Conservation (phyloP, 1,284 basidiomycete genomes). For the Pseudozyma pruni region DNA sequence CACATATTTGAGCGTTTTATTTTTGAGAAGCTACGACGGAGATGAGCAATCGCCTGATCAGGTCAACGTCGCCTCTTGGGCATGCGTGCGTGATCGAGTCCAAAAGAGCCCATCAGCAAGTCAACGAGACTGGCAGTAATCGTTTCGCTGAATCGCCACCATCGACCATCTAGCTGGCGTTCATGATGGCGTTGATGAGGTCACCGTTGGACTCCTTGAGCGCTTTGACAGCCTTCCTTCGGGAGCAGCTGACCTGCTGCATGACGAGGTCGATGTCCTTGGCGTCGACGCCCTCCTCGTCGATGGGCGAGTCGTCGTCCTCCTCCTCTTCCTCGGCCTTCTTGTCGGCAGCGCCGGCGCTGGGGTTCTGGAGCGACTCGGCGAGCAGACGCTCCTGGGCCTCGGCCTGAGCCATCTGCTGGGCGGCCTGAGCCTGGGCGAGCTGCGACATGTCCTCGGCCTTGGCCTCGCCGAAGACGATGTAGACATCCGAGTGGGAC, state of each 20-base stretch:
- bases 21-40: too few relatives aligned
- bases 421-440: slow-evolving; percentile 83
- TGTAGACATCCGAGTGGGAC: slow-evolving; percentile 95
- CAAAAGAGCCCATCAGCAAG: too few relatives aligned
- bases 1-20: too few relatives aligned
- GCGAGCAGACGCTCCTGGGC: slow-evolving; percentile 75
- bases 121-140: too few relatives aligned
- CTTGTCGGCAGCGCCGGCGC: slow-evolving; percentile 33
- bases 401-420: slow-evolving; percentile 77
- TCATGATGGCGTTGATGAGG: slow-evolving; percentile 67
- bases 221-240: slow-evolving; percentile 68
- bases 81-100: too few relatives aligned
- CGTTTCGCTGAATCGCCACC: too few relatives aligned
- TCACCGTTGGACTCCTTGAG: slow-evolving; percentile 67
- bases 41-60: too few relatives aligned
- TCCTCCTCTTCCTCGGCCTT: slow-evolving; percentile 67
- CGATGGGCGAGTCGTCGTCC: slow-evolving; percentile 67
- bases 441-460: slow-evolving; percentile 90
- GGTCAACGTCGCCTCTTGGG: too few relatives aligned
- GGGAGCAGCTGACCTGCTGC: slow-evolving; percentile 73
- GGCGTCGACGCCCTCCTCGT: slow-evolving; percentile 75
- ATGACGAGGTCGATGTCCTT: slow-evolving; percentile 95
- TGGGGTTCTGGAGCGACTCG: slow-evolving; percentile 63
- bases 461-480: slow-evolving; percentile 98
- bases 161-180: slow-evolving; percentile 47